phyloP scores from a whole-genome alignment of 257 asterid genomes.

The Nyctanthes arbortristis region DNA sequence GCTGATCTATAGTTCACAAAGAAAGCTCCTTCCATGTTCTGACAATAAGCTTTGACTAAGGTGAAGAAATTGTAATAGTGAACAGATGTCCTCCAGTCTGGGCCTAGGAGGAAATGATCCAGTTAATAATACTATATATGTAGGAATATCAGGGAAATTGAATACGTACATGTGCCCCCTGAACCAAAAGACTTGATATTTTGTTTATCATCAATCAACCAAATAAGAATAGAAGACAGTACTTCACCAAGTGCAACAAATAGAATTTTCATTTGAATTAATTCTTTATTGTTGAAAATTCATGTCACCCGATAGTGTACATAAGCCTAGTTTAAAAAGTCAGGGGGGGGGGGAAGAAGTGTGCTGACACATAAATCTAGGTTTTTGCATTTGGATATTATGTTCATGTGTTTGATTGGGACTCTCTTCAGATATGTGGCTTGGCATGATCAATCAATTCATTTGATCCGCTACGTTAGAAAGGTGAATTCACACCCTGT shows the following conservation, averaged over 20 bases:
- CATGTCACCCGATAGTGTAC: not conserved
- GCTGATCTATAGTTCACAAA: not conserved
- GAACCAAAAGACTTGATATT: too few species aligned
- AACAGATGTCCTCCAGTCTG: not conserved
- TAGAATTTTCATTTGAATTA: not conserved
- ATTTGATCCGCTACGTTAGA: not conserved
- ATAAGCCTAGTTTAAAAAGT: not conserved
- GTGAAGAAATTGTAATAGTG: not conserved
- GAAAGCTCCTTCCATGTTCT: not conserved
- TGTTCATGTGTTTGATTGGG: not conserved
- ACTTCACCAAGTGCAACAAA: not conserved
- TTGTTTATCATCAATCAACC: too few species aligned
- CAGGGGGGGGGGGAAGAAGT: not conserved
- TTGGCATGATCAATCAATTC: not conserved
- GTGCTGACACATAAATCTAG: not conserved
- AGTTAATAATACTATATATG: not conserved
- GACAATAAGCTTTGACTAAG: not conserved
- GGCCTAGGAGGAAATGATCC: not conserved
- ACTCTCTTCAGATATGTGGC: not conserved
- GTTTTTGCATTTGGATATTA: not conserved
- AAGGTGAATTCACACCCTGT: not conserved
- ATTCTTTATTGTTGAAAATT: not conserved
- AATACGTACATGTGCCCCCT: too few species aligned
- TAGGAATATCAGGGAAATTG: not conserved
- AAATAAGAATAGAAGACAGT: not conserved